Evolutionary conservation across 306 rosid species (phyloP).

Genomic region (Dalbergia oliveri): DNA sequence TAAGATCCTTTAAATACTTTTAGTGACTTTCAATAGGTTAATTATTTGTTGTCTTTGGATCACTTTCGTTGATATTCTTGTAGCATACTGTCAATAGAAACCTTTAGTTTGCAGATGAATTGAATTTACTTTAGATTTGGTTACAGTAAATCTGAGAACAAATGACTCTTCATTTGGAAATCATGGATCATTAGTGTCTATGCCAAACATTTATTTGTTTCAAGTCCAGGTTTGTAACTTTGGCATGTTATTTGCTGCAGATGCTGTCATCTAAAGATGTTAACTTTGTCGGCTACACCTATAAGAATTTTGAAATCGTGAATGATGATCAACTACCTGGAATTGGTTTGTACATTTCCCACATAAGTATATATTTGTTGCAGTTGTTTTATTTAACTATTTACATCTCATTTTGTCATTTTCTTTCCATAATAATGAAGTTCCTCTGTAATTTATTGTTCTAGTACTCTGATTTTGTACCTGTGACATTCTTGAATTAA

Average conservation of each 20-base stretch:
- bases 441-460: conserved; percentile 23
- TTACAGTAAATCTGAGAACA: conserved; percentile 14
- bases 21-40: conserved; percentile 29
- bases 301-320: conserved; percentile 91
- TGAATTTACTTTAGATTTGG: conserved; percentile 31
- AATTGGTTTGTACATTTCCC: conserved; percentile 67
- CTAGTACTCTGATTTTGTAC: conserved; percentile 17
- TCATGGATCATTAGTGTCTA: conserved; percentile 26
- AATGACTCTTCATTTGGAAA: conserved; percentile 4
- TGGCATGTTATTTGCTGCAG: conserved; percentile 62
- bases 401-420: conserved; percentile 5
- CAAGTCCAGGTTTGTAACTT: conserved; percentile 45
- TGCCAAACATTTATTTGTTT: conserved; percentile 24
- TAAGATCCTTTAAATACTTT: conserved; percentile 14
- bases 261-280: conserved; percentile 94
- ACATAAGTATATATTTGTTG: conserved; percentile 36
- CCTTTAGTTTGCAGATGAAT: conserved; percentile 32
- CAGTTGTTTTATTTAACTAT: conserved; percentile 20
- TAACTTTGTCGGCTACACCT: conserved; percentile 97
- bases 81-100: conserved; percentile 26
- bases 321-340: conserved; percentile 90
- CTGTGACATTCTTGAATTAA: conserved; percentile 23
- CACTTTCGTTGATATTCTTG: conserved; percentile 19
- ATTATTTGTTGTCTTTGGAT: conserved; percentile 9
- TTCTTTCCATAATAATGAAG: conserved; percentile 8